phyloP scores from a whole-genome alignment of 352 stramenopile species.

The Thalassiosira livingstoniorum region DNA sequence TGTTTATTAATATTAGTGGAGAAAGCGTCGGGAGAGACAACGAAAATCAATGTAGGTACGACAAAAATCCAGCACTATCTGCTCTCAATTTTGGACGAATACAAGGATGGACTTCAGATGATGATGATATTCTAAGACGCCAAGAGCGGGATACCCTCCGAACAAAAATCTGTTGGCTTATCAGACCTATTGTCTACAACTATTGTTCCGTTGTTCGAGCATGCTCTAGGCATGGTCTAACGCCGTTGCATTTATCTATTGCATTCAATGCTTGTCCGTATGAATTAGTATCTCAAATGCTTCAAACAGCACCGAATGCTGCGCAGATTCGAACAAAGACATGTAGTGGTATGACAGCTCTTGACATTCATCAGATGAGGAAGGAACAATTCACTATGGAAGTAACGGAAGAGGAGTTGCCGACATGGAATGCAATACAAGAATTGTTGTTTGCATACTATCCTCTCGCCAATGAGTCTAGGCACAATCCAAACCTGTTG shows the following conservation, averaged over 20 bases:
- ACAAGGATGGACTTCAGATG: neutral
- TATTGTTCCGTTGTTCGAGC: neutral
- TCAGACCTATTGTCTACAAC: neutral
- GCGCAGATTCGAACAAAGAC: neutral
- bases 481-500: neutral
- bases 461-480: neutral
- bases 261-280: conserved; percentile 2
- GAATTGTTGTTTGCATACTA: neutral
- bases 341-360: neutral
- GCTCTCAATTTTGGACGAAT: neutral
- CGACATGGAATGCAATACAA: neutral
- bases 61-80: neutral
- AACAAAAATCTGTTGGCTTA: neutral
- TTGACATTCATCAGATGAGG: neutral
- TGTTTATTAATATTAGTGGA: neutral
- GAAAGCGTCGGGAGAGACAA: no score
- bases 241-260: neutral
- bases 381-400: neutral
- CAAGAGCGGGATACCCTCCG: neutral
- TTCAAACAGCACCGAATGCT: neutral
- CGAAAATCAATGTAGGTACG: no score
- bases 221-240: neutral
- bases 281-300: neutral
- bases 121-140: neutral
- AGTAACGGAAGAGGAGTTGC: neutral